Conservation (phyloP, 2,329 filamentous ascomycete species). For the Teratosphaeria zuluensis region DNA sequence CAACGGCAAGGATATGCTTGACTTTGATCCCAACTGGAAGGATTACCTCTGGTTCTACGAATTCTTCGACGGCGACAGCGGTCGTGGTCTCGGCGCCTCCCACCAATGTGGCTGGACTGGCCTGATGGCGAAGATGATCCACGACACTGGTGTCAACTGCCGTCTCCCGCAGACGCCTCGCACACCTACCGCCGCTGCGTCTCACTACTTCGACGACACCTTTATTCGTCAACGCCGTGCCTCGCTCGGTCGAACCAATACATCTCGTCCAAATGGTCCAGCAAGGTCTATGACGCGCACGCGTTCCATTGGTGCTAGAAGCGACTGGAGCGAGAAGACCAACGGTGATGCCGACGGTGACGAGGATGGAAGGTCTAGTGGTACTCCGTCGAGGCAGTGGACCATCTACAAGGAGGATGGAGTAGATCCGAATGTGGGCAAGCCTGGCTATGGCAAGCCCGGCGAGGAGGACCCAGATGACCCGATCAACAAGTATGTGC, state of each 20-base stretch:
- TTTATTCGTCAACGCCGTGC: slow-evolving; percentile 49
- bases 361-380: slow-evolving; percentile 13
- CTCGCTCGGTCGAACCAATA: slow-evolving; percentile 35
- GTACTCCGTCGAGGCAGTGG: slow-evolving; percentile 29
- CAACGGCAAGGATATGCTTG: slow-evolving; percentile 69
- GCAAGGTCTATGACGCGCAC: slow-evolving; percentile 21
- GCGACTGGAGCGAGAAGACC: slow-evolving; percentile 51
- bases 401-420: slow-evolving; percentile 44
- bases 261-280: slow-evolving; percentile 61
- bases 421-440: slow-evolving; percentile 24
- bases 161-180: slow-evolving; percentile 88
- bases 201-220: slow-evolving; percentile 92
- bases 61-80: slow-evolving; percentile 90
- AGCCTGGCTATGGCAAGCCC: slow-evolving; percentile 7
- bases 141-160: slow-evolving; percentile 86
- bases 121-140: slow-evolving; percentile 90
- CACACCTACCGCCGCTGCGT: slow-evolving; percentile 71
- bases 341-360: slow-evolving; percentile 28
- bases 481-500: slow-evolving; percentile 73
- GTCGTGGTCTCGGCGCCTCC: slow-evolving; percentile 78
- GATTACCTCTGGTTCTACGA: slow-evolving; percentile 94
- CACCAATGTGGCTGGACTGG: slow-evolving; percentile 98
- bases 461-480: slow-evolving; percentile 32
- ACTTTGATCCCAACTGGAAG: slow-evolving; percentile 89
- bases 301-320: slow-evolving; percentile 73